A percentile compares a stretch with the other conserved stretches of the same genome.
phyloP scores from a whole-genome alignment of 2,329 filamentous ascomycete species.

The Leptographium flavum region DNA sequence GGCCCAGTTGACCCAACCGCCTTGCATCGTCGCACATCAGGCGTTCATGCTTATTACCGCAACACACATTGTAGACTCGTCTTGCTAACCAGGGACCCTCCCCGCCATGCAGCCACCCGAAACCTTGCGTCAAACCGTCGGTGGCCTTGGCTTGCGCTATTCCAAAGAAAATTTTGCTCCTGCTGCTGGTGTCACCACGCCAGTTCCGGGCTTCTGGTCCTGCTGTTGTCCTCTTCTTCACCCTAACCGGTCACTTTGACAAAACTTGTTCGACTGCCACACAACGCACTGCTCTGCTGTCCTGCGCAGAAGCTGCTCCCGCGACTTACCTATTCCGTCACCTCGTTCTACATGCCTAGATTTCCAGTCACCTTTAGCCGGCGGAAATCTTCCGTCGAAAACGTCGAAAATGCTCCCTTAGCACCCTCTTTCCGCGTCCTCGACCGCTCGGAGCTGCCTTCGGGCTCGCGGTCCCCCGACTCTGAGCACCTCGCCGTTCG shows the following conservation, averaged over 20 bases:
- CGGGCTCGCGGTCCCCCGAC: slow-evolving; percentile 34
- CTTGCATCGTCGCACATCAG: slow-evolving; percentile 5
- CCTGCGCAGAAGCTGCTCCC: not conserved
- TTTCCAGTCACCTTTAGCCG: slow-evolving; percentile 44
- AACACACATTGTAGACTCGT: not conserved
- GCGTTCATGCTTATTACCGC: not conserved
- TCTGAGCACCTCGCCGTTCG: slow-evolving; percentile 27
- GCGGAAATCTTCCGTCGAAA: slow-evolving; percentile 46
- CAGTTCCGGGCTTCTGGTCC: not conserved
- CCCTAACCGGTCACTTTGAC: not conserved
- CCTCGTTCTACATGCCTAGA: slow-evolving; percentile 40
- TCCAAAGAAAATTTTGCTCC: not conserved
- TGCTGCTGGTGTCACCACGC: not conserved
- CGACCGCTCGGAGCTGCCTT: slow-evolving; percentile 32
- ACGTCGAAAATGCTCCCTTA: slow-evolving; percentile 35
- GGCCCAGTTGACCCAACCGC: too few relatives aligned
- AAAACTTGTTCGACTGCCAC: not conserved
- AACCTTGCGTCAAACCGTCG: slow-evolving; percentile 9
- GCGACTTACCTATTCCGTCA: slow-evolving; percentile 2
- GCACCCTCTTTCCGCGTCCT: slow-evolving; percentile 43
- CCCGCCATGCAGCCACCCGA: slow-evolving; percentile 22
- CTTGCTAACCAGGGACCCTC: slow-evolving; percentile 16
- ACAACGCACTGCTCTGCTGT: not conserved
- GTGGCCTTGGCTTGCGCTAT: not conserved
- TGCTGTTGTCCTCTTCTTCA: too few relatives aligned